Percentiles rank a stretch among this genome's conserved stretches.
Evolutionary conservation across 2,329 filamentous ascomycete species (phyloP).

Genomic region (Apiospora koreana): DNA sequence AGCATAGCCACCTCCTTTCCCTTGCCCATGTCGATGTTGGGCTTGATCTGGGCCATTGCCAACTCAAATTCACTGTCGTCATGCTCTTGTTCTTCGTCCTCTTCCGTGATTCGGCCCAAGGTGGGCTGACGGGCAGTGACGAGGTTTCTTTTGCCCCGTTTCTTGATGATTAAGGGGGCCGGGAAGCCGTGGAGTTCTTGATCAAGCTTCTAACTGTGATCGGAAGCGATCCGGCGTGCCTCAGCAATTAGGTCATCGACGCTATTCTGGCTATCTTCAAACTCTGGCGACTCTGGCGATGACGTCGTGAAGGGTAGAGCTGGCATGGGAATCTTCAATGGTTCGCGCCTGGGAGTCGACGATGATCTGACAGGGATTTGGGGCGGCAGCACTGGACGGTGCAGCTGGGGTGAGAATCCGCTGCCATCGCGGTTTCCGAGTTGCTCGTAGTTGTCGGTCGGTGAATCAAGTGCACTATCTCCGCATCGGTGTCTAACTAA

Average conservation of each 20-base stretch:
- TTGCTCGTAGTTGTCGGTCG: not conserved
- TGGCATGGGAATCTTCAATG: not conserved
- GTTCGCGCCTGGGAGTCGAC: not conserved
- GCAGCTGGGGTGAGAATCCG: not conserved
- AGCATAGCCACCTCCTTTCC: not conserved
- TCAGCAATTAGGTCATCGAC: not conserved
- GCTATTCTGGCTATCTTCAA: not conserved
- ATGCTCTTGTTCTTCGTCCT: not conserved
- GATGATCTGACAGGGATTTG: not conserved
- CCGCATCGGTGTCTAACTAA: not conserved
- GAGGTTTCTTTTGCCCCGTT: not conserved
- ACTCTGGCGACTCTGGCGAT: not conserved
- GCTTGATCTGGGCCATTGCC: not conserved
- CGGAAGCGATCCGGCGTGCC: not conserved
- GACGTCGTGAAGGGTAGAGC: not conserved
- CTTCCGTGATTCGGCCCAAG: not conserved
- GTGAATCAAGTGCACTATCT: not conserved
- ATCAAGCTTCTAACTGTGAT: not conserved
- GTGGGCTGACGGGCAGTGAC: not conserved
- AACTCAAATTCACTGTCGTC: not conserved
- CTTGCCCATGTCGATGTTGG: not conserved
- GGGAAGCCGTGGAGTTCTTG: not conserved
- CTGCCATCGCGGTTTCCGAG: not conserved
- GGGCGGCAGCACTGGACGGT: not conserved
- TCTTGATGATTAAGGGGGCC: not conserved